Base-by-base conservation (phyloP, 148 eudicot species). In the Vaccinium myrtillus region DNA sequence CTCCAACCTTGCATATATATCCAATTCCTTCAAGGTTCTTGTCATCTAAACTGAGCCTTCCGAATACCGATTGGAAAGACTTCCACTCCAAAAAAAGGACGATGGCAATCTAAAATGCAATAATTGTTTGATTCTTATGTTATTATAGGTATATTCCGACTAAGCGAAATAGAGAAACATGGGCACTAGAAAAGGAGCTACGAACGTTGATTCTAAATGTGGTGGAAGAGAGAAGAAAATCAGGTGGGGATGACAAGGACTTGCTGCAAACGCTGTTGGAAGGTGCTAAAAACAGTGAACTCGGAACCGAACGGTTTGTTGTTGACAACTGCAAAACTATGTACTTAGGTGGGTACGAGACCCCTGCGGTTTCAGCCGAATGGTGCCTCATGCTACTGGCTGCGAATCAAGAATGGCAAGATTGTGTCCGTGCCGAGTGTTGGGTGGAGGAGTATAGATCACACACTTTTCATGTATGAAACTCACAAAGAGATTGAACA, bases 371-470 rank as follows among this genome's bases (percentile, higher is more conserved):
- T 0, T 13, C 80, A 6, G 51, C 79, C 18, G 2, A 53, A 0
- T 83, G 80, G 85, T 83, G 79, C 58, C 85, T 83, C 2, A 74
- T 74, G 70, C 54, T 83, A 5, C 30, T 83, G 54, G 85, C 79
- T 4, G 36, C 54, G 8, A 53, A 83, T 14, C 79, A 69, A 1
- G 80, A 55, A 1, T 83, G 85, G 85, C 61, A 71, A 32, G 77
- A 14, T 25, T 21, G 84, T 3, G 84, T 53, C 8, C 82, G 82
- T 0, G 69, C n/a, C n/a, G n/a, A n/a, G n/a, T n/a, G n/a, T n/a
- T n/a, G n/a, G n/a, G n/a, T n/a, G n/a, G n/a, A n/a, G n/a, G n/a
- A n/a, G n/a, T n/a, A n/a, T n/a, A n/a, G n/a, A n/a, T n/a, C n/a
- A n/a, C n/a, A n/a, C n/a, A n/a, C n/a, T n/a, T n/a, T n/a, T n/a